phyloP scores from a whole-genome alignment of 805 yeast species.

The Candida adriatica region DNA sequence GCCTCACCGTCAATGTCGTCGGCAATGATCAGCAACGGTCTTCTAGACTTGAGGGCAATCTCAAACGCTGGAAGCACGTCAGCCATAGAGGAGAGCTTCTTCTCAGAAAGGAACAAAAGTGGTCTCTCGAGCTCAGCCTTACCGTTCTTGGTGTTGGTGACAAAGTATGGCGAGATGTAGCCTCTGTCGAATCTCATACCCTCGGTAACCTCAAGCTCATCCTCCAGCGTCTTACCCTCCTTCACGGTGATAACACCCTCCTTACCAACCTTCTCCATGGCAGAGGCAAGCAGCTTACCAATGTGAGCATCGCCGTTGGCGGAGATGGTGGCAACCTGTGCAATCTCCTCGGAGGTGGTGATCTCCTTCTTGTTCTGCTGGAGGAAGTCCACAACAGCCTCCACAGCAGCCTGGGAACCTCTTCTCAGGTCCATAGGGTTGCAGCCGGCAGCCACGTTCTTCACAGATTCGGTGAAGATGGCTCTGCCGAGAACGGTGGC shows the following conservation, averaged over 20 bases:
- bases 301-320: constrained; percentile 96
- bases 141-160: constrained; percentile 80
- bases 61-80: constrained; percentile 88
- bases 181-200: constrained; percentile 99
- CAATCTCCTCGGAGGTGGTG: constrained; percentile 93
- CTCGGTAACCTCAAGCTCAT: constrained; percentile 94
- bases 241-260: constrained; percentile 98
- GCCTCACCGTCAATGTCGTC: constrained; percentile 99
- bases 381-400: constrained; percentile 84
- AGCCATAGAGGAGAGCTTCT: constrained; percentile 88
- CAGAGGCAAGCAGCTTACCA: constrained; percentile 87
- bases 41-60: constrained; percentile 87
- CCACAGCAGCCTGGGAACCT: constrained; percentile 98
- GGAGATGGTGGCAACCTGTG: constrained; percentile 97
- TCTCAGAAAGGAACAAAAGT: constrained; percentile 72
- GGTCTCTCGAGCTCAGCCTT: constrained; percentile 98
- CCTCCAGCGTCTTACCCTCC: constrained; percentile 97
- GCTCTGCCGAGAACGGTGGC: constrained; percentile 97
- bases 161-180: constrained; percentile 94
- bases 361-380: constrained; percentile 89
- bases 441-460: constrained; percentile 98
- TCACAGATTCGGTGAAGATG: constrained; percentile 93
- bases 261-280: constrained; percentile 99
- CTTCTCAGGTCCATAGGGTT: constrained; percentile 99
- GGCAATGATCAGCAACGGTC: constrained; percentile 90